A percentile compares a stretch with the other conserved stretches of the same genome.
Conservation (phyloP, 805 yeast species). For the Saccharomyces mikatae region DNA sequence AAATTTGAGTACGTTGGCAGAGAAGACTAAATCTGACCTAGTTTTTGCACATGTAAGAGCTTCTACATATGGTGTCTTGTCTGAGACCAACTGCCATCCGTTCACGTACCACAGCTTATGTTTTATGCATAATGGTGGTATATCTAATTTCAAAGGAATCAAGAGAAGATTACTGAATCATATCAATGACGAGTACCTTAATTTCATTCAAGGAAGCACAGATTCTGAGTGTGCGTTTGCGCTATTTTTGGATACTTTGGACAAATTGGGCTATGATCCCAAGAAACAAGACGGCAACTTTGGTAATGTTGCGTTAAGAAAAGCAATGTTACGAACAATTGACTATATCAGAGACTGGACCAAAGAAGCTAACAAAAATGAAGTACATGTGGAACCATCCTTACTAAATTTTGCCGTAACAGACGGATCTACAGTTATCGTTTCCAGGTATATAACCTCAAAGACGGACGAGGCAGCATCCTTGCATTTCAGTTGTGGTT, state of each 20-base stretch:
- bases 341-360: constrained; percentile 76
- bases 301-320: constrained; percentile 50
- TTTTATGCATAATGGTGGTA: constrained; percentile 97
- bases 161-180: constrained; percentile 67
- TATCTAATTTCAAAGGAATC: constrained; percentile 62
- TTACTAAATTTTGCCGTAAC: constrained; percentile 90
- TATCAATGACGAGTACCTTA: constrained; percentile 71
- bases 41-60: constrained; percentile 96
- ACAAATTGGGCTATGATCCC: constrained; percentile 71
- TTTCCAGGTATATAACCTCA: constrained; percentile 81
- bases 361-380: constrained; percentile 34
- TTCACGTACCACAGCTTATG: constrained; percentile 77
- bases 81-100: constrained; percentile 97
- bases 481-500: constrained; percentile 87
- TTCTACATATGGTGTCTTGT: constrained; percentile 85
- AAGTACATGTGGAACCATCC: constrained; percentile 56
- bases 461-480: constrained; percentile 94
- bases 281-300: constrained; percentile 36
- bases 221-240: constrained; percentile 96
- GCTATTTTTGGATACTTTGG: constrained; percentile 67
- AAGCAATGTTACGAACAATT: constrained; percentile 67
- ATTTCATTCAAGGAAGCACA: constrained; percentile 83
- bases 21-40: constrained; percentile 73
- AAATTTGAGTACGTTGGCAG: constrained; percentile 76
- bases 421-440: constrained; percentile 81